These are phyloP conservation scores for Ramichloridium luteum DNA, from an alignment of 2,329 filamentous ascomycete species.

Conservation along the genomic window DNA sequence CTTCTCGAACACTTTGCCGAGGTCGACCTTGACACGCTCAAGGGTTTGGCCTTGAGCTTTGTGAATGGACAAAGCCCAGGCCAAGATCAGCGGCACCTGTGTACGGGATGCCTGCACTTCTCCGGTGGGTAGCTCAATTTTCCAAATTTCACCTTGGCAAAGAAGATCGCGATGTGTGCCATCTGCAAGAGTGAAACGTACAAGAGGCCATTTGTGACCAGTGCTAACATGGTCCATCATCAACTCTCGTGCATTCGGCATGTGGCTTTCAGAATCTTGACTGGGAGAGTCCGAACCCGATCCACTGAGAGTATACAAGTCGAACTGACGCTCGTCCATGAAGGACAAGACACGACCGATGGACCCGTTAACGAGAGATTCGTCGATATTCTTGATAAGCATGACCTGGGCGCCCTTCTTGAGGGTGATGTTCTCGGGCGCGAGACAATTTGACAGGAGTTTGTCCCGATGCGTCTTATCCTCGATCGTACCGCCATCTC, in stretches of 20 bases:
- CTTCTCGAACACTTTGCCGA: slow-evolving; percentile 88
- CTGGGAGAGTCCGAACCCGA: slow-evolving; percentile 2
- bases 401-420: slow-evolving; percentile 95
- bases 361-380: slow-evolving; percentile 84
- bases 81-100: slow-evolving; percentile 70
- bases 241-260: slow-evolving; percentile 29
- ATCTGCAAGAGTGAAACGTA: slow-evolving; percentile 70
- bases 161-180: slow-evolving; percentile 65
- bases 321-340: slow-evolving; percentile 50
- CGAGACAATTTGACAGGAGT: slow-evolving; percentile 83
- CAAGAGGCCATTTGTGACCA: slow-evolving; percentile 60
- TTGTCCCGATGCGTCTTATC: slow-evolving; percentile 62
- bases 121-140: slow-evolving; percentile 89
- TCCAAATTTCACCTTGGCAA: slow-evolving; percentile 83
- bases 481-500: slow-evolving; percentile 56
- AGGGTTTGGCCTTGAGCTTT: slow-evolving; percentile 95
- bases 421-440: slow-evolving; percentile 63
- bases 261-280: background rate
- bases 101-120: slow-evolving; percentile 80
- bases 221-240: slow-evolving; percentile 41
- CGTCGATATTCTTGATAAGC: slow-evolving; percentile 99
- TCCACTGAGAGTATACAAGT: slow-evolving; percentile 18
- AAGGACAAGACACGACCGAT: slow-evolving; percentile 76
- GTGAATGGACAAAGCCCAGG: slow-evolving; percentile 95
- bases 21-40: slow-evolving; percentile 85